phyloP scores from a whole-genome alignment of 2,329 filamentous ascomycete genomes.

The Cordyceps farinosa region DNA sequence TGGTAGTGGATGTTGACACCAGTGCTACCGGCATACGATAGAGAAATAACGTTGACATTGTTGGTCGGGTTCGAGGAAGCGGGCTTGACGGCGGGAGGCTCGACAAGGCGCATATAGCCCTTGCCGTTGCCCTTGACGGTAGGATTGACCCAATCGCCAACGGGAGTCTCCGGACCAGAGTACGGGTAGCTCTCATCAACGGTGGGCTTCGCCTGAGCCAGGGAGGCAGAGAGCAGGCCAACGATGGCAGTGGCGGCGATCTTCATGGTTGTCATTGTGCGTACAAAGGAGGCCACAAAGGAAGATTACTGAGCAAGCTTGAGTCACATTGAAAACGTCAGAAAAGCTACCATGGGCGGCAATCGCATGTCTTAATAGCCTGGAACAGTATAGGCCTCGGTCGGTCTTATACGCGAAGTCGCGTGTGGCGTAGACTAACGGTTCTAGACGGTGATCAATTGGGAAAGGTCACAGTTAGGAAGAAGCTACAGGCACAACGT shows the following conservation, averaged over 20 bases:
- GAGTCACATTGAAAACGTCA: not conserved
- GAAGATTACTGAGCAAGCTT: not conserved
- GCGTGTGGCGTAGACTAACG: not conserved
- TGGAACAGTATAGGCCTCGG: not conserved
- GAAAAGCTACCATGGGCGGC: not conserved
- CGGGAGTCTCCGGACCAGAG: slow-evolving; percentile 44
- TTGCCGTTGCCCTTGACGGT: slow-evolving; percentile 50
- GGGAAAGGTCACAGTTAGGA: not conserved
- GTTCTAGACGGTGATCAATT: not conserved
- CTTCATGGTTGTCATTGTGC: not conserved
- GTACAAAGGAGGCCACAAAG: not conserved
- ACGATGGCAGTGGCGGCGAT: not conserved
- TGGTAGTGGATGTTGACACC: slow-evolving; percentile 53
- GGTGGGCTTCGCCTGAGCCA: slow-evolving; percentile 15
- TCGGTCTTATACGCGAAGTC: not conserved
- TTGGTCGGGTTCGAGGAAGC: slow-evolving; percentile 41
- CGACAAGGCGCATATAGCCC: slow-evolving; percentile 47
- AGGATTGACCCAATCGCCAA: slow-evolving; percentile 49
- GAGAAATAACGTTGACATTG: slow-evolving; percentile 50
- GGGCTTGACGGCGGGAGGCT: slow-evolving; percentile 47
- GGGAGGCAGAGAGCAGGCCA: slow-evolving; percentile 17
- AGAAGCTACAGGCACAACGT: not conserved
- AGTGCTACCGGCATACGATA: slow-evolving; percentile 42
- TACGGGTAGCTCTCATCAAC: slow-evolving; percentile 45
- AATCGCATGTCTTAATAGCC: not conserved